Conservation (phyloP, 1,139 yeast genomes). For the Saccharomyces pastorianus region DNA sequence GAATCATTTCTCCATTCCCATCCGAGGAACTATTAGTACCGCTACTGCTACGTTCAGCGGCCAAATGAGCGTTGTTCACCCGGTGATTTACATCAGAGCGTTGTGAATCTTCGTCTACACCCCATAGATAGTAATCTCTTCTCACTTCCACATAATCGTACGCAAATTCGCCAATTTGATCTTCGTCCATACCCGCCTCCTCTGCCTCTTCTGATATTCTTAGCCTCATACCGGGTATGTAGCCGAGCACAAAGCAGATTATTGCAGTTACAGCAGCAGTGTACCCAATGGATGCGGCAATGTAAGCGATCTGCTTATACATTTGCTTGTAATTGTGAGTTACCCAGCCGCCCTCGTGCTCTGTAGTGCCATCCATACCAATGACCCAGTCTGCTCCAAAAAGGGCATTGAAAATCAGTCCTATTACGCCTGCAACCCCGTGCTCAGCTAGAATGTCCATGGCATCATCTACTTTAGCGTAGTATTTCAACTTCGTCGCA, state of each 20-base stretch:
- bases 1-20: not conserved
- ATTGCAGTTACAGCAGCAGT: slow-evolving; percentile 70
- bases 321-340: slow-evolving; percentile 85
- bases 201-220: slow-evolving; percentile 82
- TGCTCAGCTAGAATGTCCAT: slow-evolving; percentile 95
- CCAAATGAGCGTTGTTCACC: not conserved
- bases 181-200: slow-evolving; percentile 87
- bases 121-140: slow-evolving; percentile 81
- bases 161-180: slow-evolving; percentile 96
- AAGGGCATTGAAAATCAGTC: slow-evolving; percentile 76
- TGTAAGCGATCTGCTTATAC: slow-evolving; percentile 81
- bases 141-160: slow-evolving; percentile 96
- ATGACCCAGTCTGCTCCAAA: slow-evolving; percentile 84
- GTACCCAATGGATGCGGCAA: slow-evolving; percentile 67
- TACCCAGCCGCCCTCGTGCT: slow-evolving; percentile 86
- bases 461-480: slow-evolving; percentile 80
- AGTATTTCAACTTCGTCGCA: slow-evolving; percentile 80
- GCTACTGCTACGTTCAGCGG: not conserved
- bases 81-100: not conserved
- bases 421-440: slow-evolving; percentile 92
- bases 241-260: slow-evolving; percentile 64
- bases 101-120: slow-evolving; percentile 24
- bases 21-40: not conserved
- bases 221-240: slow-evolving; percentile 74
- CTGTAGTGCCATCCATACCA: slow-evolving; percentile 79